Base-by-base conservation (phyloP, 129 eudicot species). In the Tanacetum coccineum region DNA sequence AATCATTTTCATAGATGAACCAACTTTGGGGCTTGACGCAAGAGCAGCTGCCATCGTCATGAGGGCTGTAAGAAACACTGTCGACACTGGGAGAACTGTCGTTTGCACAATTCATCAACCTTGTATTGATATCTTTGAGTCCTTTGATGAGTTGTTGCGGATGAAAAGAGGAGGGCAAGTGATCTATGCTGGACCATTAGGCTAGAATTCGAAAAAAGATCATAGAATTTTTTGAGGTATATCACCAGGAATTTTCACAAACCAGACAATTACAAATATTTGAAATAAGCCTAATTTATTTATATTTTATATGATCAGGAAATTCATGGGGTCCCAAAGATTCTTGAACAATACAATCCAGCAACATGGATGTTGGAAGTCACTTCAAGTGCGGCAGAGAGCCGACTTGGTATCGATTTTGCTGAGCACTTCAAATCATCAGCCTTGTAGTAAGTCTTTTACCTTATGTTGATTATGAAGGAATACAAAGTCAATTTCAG, bases 61-160 rank as follows among this genome's bases (percentile, higher is more conserved):
- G 99, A 87, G 99, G 63, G 70, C 99, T 2, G 99, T 94, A 39
- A 82, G 99, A 77, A 94, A 87, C 81, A 94, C 95, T 4, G 99
- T 94, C 10, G 99, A 94, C 66, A 89, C 99, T 0, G 99, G 99
- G 13, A 82, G 99, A 76, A 94, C 99, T 11, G 94, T 94, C 36
- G 99, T 94, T 45, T 94, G 99, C 78, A 94, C 99, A 19, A 94
- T 94, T 50, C 99, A 94, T 78, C 99, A 94, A 63, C 99, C 99
- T 70, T 87, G 99, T 60, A 94, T 89, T 21, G 99, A 94, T 69
- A 89, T 94, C 11, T 94, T 94, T 72, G 99, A 94, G 83, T 87
- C 99, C 2, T 94, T 94, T 71, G 99, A 66, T 66, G 80, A 93
- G 90, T 78, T 94, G 18, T 78, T 94, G 49, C 76, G 89, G 28